Conservation (phyloP, 306 rosid species). For the Dryas alaskensis region DNA sequence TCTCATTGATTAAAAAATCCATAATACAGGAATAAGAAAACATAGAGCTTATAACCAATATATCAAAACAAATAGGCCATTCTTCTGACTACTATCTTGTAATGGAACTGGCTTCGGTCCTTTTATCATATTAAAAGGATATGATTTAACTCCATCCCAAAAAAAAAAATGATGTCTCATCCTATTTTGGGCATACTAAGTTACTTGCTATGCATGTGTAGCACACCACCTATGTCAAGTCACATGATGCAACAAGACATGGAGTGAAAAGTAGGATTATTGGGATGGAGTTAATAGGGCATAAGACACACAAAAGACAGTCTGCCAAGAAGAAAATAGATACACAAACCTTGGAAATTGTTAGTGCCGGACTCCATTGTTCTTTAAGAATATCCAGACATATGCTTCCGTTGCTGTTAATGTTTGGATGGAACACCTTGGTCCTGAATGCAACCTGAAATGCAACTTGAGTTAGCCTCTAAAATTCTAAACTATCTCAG, state of each 20-base stretch:
- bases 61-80: not conserved
- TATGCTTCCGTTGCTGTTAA: constrained; percentile 84
- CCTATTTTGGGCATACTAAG: not conserved
- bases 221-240: not conserved
- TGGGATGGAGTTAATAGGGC: not conserved
- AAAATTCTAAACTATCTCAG: not conserved
- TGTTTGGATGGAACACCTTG: constrained; percentile 93
- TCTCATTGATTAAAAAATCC: not conserved
- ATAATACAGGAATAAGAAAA: not conserved
- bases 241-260: not conserved
- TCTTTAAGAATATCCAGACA: constrained; percentile 89
- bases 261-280: not conserved
- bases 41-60: not conserved
- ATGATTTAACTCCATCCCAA: not conserved
- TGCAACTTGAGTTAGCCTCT: constrained; percentile 4
- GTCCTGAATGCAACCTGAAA: constrained; percentile 89
- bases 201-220: not conserved
- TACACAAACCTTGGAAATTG: constrained; percentile 74
- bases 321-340: not conserved
- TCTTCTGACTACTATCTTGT: not conserved
- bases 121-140: not conserved
- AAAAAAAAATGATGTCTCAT: not conserved
- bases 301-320: not conserved
- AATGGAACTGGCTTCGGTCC: not conserved
- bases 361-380: constrained; percentile 88